Evolutionary conservation across 176 grass and related monocot species (phyloP).

Genomic region (Ampelocalamus luodianensis): DNA sequence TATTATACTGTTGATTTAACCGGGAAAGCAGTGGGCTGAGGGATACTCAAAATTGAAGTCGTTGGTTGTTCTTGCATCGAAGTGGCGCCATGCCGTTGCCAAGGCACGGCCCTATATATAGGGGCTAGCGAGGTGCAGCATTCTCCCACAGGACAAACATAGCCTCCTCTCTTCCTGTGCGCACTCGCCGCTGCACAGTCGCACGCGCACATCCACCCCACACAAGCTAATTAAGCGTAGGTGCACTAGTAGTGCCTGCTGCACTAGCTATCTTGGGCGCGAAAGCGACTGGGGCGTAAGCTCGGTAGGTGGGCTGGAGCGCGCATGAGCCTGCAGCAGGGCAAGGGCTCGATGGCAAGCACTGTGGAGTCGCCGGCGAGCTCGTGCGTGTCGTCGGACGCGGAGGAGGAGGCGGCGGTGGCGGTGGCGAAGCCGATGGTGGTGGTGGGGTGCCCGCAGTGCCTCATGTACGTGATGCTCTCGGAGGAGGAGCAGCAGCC

Average conservation of each 20-base stretch:
- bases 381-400: slow-evolving; percentile 80
- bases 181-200: slow-evolving; percentile 14
- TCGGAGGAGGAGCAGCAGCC: slow-evolving; percentile 61
- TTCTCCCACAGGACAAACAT: slow-evolving; percentile 34
- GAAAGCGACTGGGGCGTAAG: too few species aligned
- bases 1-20: background rate
- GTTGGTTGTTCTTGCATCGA: background rate
- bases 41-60: background rate
- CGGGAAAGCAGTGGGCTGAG: background rate
- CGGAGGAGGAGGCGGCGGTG: slow-evolving; percentile 47
- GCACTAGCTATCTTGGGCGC: background rate
- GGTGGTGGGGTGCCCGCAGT: slow-evolving; percentile 69
- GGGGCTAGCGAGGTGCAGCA: background rate
- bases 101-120: slow-evolving; percentile 31
- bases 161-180: background rate
- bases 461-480: slow-evolving; percentile 87
- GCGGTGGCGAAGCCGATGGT: slow-evolving; percentile 57
- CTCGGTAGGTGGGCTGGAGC: too few species aligned
- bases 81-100: background rate
- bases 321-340: slow-evolving; percentile 16
- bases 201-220: background rate
- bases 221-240: too few species aligned
- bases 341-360: slow-evolving; percentile 14
- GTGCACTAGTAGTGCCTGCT: too few species aligned
- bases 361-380: slow-evolving; percentile 62